Evolutionary conservation across 208 protist species (phyloP), one percentile per base, ranked within the genome.

Genomic region (Histomonas meleagridis): DNA sequence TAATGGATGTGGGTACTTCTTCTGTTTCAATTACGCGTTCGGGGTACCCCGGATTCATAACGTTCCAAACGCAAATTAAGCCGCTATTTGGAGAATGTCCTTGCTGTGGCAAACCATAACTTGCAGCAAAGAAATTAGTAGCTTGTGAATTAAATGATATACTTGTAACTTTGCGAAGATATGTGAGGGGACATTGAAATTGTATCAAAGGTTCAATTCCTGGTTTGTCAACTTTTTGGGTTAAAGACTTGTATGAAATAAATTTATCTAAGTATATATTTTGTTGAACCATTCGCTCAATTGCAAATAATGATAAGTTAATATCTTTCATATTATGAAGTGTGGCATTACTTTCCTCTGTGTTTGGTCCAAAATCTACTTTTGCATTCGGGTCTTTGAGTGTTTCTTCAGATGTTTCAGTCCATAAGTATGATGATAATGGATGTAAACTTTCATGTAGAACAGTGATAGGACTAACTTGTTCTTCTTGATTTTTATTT

Each of bases 271-370:
- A 28, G 38, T 86, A 46, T 18, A 86, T 86, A 49, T 86, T 86
- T 28, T 86, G 76, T 86, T 86, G 76, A 55, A 86, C 76, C 76
- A 86, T 86, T 86, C 76, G 51, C 55, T 86, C 76, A 16, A 86
- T 32, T 32, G 55, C 76, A 28, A 86, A 86, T 32, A 86, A 40
- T 21, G 40, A 51, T 57, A 55, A 18, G 32, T 46, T 46, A 28
- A 86, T 51, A 7, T 32, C 35, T 86, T 86, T 86, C 14, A 86
- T 51, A 55, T 86, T 16, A 43, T 86, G 76, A 0, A 86, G 23
- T 32, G 32, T 86, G 9, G 43, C 40, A 55, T 51, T 48, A 4
- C n/a, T 46, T 49, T 86, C 76, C 35, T 32, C 14, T 0, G 76
- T 57, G 46, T 86, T 86, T 48, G 76, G 76, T 2, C 76, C 76